Conservation (phyloP, 768 basidiomycete species). For the Cytidiella melzeri region DNA sequence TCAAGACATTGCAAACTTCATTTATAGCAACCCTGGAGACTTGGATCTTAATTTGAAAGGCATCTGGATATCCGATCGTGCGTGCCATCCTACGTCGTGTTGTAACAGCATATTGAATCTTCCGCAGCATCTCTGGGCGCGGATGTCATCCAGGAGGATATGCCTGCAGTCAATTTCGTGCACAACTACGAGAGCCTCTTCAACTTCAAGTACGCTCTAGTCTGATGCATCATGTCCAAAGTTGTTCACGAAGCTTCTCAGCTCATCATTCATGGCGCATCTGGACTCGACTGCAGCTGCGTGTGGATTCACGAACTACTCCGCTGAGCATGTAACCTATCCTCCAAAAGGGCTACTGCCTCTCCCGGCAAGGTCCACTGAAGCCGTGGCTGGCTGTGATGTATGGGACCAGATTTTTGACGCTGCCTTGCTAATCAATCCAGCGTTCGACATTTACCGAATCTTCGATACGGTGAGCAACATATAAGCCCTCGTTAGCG, state of each 20-base stretch:
- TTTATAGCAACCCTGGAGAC: slow-evolving; percentile 49
- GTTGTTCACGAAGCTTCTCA: too few relatives aligned
- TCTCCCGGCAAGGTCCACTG: slow-evolving; percentile 52
- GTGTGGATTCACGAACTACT: slow-evolving; percentile 64
- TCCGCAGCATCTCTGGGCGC: slow-evolving; percentile 4
- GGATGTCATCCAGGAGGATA: slow-evolving; percentile 52
- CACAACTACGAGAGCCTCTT: slow-evolving; percentile 68
- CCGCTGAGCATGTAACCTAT: slow-evolving; percentile 55
- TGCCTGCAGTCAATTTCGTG: slow-evolving; percentile 70
- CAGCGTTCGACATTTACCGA: slow-evolving; percentile 72
- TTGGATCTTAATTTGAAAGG: slow-evolving; percentile 60
- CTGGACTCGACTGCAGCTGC: slow-evolving; percentile 44
- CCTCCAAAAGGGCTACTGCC: slow-evolving; percentile 63
- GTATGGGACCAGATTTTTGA: slow-evolving; percentile 63
- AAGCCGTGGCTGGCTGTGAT: slow-evolving; percentile 49
- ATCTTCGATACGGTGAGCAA: slow-evolving; percentile 59
- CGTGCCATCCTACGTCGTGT: slow-evolving; percentile 24
- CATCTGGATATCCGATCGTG: slow-evolving; percentile 70
- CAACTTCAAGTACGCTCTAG: slow-evolving; percentile 55
- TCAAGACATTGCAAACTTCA: slow-evolving; percentile 69
- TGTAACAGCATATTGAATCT: background rate
- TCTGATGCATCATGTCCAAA: too few relatives aligned
- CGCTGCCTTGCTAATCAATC: slow-evolving; percentile 57
- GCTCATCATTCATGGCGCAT: slow-evolving; percentile 54
- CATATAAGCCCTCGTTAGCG: background rate